Conservation (phyloP, 768 basidiomycete species). For the Macrolepiota fuliginosa region DNA sequence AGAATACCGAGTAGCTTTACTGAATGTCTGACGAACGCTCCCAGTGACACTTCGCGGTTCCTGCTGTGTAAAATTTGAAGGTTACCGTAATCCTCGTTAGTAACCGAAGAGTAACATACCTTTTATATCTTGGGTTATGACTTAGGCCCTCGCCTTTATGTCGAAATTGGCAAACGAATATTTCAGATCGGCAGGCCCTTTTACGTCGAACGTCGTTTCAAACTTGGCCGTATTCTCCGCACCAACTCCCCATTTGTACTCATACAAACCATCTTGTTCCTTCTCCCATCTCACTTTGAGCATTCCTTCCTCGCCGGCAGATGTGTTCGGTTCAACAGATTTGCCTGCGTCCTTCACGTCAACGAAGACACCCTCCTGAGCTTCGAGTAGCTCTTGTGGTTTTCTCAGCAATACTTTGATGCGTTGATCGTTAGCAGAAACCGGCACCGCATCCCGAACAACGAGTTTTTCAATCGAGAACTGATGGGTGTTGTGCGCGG, state of each 20-base stretch:
- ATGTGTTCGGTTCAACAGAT: background rate
- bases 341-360: background rate
- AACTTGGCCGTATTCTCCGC: constrained; percentile 25
- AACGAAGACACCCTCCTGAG: constrained; percentile 38
- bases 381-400: constrained; percentile 45
- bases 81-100: background rate
- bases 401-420: constrained; percentile 44
- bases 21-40: background rate
- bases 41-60: background rate
- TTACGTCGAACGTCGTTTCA: constrained; percentile 46
- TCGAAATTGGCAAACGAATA: background rate
- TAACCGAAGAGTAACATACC: background rate
- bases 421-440: constrained; percentile 32
- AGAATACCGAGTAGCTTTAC: no score
- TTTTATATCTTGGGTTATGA: background rate
- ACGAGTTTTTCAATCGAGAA: constrained; percentile 42
- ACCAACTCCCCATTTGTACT: constrained; percentile 36
- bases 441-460: constrained; percentile 47
- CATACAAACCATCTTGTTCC: constrained; percentile 34
- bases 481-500: constrained; percentile 45
- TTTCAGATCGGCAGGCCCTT: background rate
- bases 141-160: background rate
- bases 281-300: constrained; percentile 22
- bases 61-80: background rate
- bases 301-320: constrained; percentile 16